Percentiles rank a stretch among this genome's conserved stretches.
Conservation (phyloP, 2,329 filamentous ascomycete genomes). For the Celoporthe dispersa region DNA sequence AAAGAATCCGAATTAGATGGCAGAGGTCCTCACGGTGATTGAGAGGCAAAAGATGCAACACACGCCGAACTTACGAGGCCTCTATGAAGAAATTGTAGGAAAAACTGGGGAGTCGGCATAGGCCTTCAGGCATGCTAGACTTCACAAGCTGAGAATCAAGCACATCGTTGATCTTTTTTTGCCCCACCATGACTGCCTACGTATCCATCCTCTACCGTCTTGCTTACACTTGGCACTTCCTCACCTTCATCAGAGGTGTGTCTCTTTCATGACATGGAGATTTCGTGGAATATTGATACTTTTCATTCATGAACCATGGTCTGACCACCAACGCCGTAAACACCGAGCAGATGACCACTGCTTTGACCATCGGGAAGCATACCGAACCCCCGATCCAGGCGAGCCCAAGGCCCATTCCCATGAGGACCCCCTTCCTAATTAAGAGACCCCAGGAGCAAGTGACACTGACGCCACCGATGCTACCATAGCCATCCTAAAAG, state of each 20-base stretch:
- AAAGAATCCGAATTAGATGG: not conserved
- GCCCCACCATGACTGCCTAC: not conserved
- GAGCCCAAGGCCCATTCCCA: constrained; percentile 6
- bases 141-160: not conserved
- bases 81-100: not conserved
- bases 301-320: constrained; percentile 7
- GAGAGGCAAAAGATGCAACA: not conserved
- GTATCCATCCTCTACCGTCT: not conserved
- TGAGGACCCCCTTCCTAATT: constrained; percentile 3
- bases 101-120: not conserved
- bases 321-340: constrained; percentile 19
- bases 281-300: not conserved
- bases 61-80: not conserved
- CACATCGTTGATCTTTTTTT: not conserved
- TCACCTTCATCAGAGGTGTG: not conserved
- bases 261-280: not conserved
- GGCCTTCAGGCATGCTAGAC: not conserved
- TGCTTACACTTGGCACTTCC: not conserved
- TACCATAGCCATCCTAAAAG: constrained; percentile 29
- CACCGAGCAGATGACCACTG: constrained; percentile 14
- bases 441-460: constrained; percentile 17
- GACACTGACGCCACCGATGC: constrained; percentile 8
- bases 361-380: constrained; percentile 6
- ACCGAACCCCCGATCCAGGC: constrained; percentile 7
- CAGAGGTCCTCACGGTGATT: not conserved